These are phyloP conservation scores for Fusarium continuum DNA, from an alignment of 2,329 filamentous ascomycete genomes.

Conservation along the genomic window DNA sequence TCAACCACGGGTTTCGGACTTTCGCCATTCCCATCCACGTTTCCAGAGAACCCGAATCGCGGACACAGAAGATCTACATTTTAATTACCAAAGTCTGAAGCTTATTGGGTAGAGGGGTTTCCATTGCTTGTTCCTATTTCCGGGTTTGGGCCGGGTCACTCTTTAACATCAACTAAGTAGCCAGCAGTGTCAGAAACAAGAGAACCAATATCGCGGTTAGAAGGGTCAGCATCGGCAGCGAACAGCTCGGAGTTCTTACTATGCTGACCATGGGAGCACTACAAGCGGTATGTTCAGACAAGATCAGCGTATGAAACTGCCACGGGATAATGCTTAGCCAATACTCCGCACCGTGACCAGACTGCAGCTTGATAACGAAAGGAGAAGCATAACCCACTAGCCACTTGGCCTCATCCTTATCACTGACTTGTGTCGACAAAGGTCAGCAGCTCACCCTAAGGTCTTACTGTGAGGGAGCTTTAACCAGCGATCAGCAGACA, in stretches of 20 bases:
- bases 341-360: conserved; percentile 2
- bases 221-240: background rate
- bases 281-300: background rate
- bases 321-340: conserved; percentile 17
- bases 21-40: conserved; percentile 3
- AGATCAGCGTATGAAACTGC: conserved; percentile 5
- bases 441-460: conserved; percentile 29
- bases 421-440: background rate
- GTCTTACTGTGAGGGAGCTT: background rate
- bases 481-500: conserved; percentile 24
- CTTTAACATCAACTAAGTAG: background rate
- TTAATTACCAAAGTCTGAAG: background rate
- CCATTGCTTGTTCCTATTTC: conserved; percentile 6
- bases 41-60: conserved; percentile 5
- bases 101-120: conserved; percentile 4
- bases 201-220: background rate
- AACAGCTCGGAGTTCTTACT: background rate
- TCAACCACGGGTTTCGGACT: conserved; percentile 28
- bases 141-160: background rate
- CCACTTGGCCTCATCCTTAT: conserved; percentile 4
- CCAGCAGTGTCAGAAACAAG: background rate
- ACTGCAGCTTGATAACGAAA: background rate
- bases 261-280: background rate
- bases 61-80: conserved; percentile 9
- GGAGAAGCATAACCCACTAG: background rate